Evolutionary conservation across 163 green algal genomes (phyloP), one percentile per base, ranked within the genome.

Genomic region (Coccomyxa subellipsoidea): DNA sequence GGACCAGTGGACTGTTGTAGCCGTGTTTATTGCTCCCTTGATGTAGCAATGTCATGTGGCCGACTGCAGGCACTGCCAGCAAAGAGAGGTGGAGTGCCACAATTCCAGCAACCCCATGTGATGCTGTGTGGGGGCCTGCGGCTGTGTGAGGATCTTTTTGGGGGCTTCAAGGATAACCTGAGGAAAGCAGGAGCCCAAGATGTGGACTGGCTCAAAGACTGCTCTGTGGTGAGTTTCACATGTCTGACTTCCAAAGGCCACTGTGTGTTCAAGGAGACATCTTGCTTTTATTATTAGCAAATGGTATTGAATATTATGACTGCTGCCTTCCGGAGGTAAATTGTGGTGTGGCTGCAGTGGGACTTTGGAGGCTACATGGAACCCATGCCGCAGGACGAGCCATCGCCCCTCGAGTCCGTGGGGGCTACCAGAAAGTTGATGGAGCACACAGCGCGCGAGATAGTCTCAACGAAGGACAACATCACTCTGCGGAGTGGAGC

Each of bases 91-190:
- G 81, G 81, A 3, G 81, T 85, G 29, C 72, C 81, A 27, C 81
- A 85, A 38, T 85, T 79, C 38, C 40, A 72, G 59, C 81, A 85
- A 66, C 81, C 81, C 4, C 81, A 85, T 35, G 21, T 82, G 8
- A 77, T 85, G 76, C 76, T 85, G 29, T 31, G 35, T 7, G 35
- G 76, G 29, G 81, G 81, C 6, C 21, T 85, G 37, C 29, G 38
- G 2, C 21, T 71, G 23, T 59, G 80, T 27, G 77, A 81, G 37
- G 8, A 73, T 21, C 36, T 80, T 9, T 85, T 85, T 21, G 36
- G 47, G n/a, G 75, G 54, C 38, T 85, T 82, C 66, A 40, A 76
- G 76, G 40, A 85, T 7, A 32, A 53, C 35, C 76, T 85, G 31
- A 23, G 29, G 8, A 38, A 72, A 2, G 81, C 81, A 40, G 81